phyloP scores from a whole-genome alignment of 2,329 filamentous ascomycete genomes.

The Cryphonectria naterciae region DNA sequence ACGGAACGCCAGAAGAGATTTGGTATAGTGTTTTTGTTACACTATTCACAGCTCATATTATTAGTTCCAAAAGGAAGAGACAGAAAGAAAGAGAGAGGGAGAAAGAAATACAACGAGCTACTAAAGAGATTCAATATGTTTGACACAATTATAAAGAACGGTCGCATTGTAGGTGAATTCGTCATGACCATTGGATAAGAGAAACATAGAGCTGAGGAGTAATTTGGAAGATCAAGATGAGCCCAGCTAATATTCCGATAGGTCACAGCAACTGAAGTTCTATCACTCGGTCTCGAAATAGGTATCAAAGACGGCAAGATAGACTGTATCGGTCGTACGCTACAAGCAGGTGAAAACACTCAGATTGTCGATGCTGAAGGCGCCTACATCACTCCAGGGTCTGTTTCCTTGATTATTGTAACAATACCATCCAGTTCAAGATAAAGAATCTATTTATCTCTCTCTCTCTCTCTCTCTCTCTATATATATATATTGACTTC shows the following conservation, averaged over 20 bases:
- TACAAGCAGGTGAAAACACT: slow-evolving; percentile 40
- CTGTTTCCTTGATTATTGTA: not conserved
- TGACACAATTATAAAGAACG: slow-evolving; percentile 34
- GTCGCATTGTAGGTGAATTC: slow-evolving; percentile 33
- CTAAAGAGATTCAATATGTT: slow-evolving; percentile 31
- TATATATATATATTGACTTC: not conserved
- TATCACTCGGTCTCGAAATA: slow-evolving; percentile 48
- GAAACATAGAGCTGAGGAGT: not conserved
- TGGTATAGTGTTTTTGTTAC: not conserved
- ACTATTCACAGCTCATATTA: no score
- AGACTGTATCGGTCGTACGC: slow-evolving; percentile 44
- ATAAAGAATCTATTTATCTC: no score
- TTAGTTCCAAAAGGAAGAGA: not conserved
- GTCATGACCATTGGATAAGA: not conserved
- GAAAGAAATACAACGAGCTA: not conserved
- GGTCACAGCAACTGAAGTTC: slow-evolving; percentile 51
- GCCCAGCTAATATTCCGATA: slow-evolving; percentile 30
- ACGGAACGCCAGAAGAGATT: not conserved
- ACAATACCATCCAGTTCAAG: not conserved
- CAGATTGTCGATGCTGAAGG: slow-evolving; percentile 49
- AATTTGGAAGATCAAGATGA: not conserved
- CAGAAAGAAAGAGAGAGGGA: not conserved
- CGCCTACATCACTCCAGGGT: slow-evolving; percentile 47
- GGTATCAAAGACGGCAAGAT: slow-evolving; percentile 53
- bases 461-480: no score